Evolutionary conservation across 2,329 filamentous ascomycete species (phyloP).

Genomic region (Talaromyces sp.): DNA sequence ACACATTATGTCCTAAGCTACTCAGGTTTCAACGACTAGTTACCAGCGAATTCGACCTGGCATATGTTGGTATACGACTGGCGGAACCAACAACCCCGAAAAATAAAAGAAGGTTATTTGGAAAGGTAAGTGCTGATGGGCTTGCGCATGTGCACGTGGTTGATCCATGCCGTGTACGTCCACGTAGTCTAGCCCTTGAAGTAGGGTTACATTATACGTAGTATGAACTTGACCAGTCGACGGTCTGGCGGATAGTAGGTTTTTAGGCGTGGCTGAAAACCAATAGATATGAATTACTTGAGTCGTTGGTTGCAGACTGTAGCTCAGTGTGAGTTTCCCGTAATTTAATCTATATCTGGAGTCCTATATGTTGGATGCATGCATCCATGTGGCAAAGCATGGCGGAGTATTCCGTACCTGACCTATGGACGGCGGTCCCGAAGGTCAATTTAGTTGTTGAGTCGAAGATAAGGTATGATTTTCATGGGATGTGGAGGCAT

Average conservation of each 20-base stretch:
- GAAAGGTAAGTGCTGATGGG: background rate
- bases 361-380: background rate
- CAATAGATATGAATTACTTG: background rate
- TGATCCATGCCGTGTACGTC: background rate
- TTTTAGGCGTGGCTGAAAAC: background rate
- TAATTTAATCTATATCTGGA: background rate
- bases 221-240: background rate
- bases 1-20: background rate
- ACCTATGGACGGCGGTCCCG: too few species aligned
- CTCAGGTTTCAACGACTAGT: background rate
- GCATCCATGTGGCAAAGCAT: background rate
- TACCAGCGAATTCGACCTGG: background rate
- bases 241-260: background rate
- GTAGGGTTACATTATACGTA: background rate
- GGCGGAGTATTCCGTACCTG: background rate
- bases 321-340: background rate
- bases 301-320: background rate
- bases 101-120: background rate
- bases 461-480: background rate
- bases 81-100: background rate
- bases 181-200: background rate
- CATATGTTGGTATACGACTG: background rate
- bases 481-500: too few species aligned
- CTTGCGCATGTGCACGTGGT: background rate
- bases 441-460: background rate